Conservation (phyloP, 768 basidiomycete species). For the Termitomyces eurrhizus region DNA sequence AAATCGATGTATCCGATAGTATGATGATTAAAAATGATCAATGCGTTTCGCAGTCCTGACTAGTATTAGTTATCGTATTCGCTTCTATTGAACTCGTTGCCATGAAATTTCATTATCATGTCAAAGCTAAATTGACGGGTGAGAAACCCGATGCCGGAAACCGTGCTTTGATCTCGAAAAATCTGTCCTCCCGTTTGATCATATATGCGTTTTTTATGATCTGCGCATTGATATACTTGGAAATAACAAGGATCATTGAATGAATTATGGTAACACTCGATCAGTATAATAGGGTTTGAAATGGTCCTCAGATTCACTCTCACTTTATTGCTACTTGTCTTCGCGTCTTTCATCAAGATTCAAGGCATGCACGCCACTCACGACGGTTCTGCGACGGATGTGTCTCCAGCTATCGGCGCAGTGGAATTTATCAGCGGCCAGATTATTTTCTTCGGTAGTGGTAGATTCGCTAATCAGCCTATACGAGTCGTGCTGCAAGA, state of each 20-base stretch:
- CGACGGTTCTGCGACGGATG: neutral
- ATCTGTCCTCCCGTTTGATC: neutral
- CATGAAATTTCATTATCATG: neutral
- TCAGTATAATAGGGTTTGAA: neutral
- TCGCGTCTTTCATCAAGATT: neutral
- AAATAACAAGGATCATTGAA: neutral
- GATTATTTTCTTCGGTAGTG: constrained; percentile 17
- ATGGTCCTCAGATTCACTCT: neutral
- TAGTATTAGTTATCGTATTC: neutral
- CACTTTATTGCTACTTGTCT: neutral
- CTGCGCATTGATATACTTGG: neutral
- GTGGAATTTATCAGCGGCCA: constrained; percentile 1
- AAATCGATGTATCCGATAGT: constrained; percentile 1
- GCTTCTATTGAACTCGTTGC: neutral
- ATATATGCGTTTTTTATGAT: neutral
- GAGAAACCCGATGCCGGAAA: neutral
- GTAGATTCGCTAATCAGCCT: constrained; percentile 46
- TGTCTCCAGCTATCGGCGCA: neutral
- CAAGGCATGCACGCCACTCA: neutral
- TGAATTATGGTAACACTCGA: neutral
- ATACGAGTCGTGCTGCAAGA: constrained; percentile 55
- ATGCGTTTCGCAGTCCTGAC: neutral
- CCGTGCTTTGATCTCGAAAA: neutral
- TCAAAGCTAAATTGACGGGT: neutral
- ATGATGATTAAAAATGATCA: neutral